phyloP scores from a whole-genome alignment of 2,329 filamentous ascomycete species.

The Ceratocystis ficicola region DNA sequence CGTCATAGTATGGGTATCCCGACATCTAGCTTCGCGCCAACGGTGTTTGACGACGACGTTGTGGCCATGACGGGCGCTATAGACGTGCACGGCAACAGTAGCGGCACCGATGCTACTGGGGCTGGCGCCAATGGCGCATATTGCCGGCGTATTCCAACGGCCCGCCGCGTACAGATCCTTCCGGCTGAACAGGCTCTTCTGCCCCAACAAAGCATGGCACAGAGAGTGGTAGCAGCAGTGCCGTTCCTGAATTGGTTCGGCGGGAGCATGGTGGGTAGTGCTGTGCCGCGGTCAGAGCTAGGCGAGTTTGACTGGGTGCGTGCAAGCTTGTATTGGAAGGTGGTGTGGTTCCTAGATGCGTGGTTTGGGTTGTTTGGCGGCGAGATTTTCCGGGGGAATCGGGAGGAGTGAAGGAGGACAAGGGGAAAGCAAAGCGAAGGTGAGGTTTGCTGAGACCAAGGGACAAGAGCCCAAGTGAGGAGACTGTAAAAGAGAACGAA shows the following conservation, averaged over 20 bases:
- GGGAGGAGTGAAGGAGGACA: constrained; percentile 39
- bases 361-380: constrained; percentile 47
- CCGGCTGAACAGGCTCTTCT: constrained; percentile 59
- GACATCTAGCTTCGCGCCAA: background rate
- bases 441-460: background rate
- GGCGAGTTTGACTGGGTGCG: constrained; percentile 67
- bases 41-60: constrained; percentile 24
- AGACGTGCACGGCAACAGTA: background rate
- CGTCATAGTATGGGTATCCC: constrained; percentile 6
- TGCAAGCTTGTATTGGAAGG: constrained; percentile 55
- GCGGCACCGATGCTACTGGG: background rate
- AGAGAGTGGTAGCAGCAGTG: constrained; percentile 52
- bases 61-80: constrained; percentile 19
- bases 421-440: background rate
- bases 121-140: constrained; percentile 28
- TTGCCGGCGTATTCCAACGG: constrained; percentile 53
- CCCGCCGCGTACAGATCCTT: constrained; percentile 51
- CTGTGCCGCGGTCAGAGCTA: constrained; percentile 58
- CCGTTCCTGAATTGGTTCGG: constrained; percentile 63
- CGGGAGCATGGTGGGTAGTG: constrained; percentile 59
- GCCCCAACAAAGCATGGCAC: constrained; percentile 52
- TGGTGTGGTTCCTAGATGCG: constrained; percentile 51
- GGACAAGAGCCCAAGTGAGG: no score
- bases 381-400: constrained; percentile 45
- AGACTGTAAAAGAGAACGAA: background rate